phyloP scores from a whole-genome alignment of 805 yeast species.

The Hermanozyma aechmeae region DNA sequence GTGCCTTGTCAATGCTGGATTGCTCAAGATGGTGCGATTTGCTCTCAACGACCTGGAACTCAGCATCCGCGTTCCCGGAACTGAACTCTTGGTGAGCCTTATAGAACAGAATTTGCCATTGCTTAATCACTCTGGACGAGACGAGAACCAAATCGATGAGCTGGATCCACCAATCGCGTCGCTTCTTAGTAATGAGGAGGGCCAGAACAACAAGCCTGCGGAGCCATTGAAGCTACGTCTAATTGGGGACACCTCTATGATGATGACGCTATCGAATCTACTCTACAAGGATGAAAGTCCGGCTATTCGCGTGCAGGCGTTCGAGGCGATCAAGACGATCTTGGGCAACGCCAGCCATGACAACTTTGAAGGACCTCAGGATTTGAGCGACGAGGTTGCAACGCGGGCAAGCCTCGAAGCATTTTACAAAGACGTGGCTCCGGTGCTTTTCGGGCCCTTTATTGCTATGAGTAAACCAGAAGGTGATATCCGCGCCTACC shows the following conservation, averaged over 20 bases:
- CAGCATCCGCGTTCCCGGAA: conserved; percentile 56
- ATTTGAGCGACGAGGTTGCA: neutral
- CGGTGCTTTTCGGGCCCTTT: conserved; percentile 42
- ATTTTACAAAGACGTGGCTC: conserved; percentile 59
- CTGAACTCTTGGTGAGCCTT: conserved; percentile 70
- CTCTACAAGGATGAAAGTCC: conserved; percentile 54
- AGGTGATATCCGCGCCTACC: no score
- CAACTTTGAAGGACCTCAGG: neutral
- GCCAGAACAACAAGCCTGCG: no score
- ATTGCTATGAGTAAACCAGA: conserved; percentile 16
- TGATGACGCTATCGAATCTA: conserved; percentile 47
- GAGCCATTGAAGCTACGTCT: conserved; percentile 21
- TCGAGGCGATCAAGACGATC: conserved; percentile 70
- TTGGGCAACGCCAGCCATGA: conserved; percentile 44
- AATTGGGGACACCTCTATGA: conserved; percentile 50
- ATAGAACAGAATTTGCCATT: conserved; percentile 76
- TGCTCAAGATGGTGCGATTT: conserved; percentile 60
- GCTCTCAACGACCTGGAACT: conserved; percentile 49
- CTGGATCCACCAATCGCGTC: conserved; percentile 18
- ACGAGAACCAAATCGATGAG: conserved; percentile 18
- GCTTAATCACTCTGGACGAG: conserved; percentile 32
- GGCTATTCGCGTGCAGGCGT: conserved; percentile 73
- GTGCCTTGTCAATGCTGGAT: conserved; percentile 54
- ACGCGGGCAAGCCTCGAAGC: no score
- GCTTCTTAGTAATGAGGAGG: no score